Base-by-base conservation (phyloP, 1,139 yeast genomes). In the Suhomyces yuchorum region DNA sequence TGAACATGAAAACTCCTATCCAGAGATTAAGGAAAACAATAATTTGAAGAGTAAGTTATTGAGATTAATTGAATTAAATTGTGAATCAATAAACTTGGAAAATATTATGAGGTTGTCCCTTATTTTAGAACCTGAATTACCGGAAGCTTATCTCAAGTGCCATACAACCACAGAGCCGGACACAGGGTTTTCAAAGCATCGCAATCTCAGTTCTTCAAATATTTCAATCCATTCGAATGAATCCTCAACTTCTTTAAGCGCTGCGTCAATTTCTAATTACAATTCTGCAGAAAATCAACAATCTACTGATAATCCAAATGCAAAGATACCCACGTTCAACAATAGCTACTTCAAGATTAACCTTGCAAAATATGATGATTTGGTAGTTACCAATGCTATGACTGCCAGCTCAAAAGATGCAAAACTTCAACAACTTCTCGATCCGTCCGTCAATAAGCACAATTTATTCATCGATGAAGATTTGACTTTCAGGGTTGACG, bases 41-140 rank as follows among this genome's bases (percentile, higher is more conserved):
- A 60, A 58, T 20, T 56, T 73, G 43, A 56, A 57, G 24, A 42
- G 51, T 8, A 68, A 65, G 40, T 59, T 75, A 24, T 55, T 65
- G 12, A 65, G 66, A 48, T 61, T 76, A 39, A 61, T 76, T 40
- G 79, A 74, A 40, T 49, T 68, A 34, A 75, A 76, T 52, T 64
- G 74, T 46, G 73, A 74, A 32, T 72, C 78, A 0, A 59, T 69
- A 17, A 68, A 66, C 50, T 59, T 75, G 47, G 75, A 73, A 12
- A 65, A 60, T 48, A 57, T 76, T 15, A 75, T 76, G 81, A 59
- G 59, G 41, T 58, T 68, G 37, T 75, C 79, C 0, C 58, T 75
- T 41, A 53, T 50, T 2, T 64, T 73, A 46, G 78, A 76, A 48
- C 75, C 78, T 2, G 74, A 67, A 20, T 58, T 72, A 37, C 73